Evolutionary conservation across 2,329 filamentous ascomycete genomes (phyloP).

Genomic region (Juglanconis sp.): DNA sequence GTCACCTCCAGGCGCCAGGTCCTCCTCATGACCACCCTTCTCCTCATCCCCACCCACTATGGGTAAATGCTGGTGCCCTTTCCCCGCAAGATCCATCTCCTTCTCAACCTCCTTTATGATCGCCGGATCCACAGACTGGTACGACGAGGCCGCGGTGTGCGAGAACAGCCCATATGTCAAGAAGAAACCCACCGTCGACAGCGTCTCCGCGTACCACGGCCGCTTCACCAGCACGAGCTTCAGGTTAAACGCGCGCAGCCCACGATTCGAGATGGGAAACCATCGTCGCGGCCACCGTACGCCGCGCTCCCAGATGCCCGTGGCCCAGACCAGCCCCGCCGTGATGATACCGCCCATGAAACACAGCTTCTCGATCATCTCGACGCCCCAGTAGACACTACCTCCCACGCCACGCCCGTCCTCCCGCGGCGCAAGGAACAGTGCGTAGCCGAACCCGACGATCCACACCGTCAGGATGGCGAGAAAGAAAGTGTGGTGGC

Average conservation of each 20-base stretch:
- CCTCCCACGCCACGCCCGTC: slow-evolving; percentile 89
- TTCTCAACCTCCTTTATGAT: slow-evolving; percentile 59
- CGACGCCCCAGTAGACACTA: slow-evolving; percentile 93
- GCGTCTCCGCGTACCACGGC: slow-evolving; percentile 74
- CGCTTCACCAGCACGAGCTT: slow-evolving; percentile 89
- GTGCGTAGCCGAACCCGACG: slow-evolving; percentile 77
- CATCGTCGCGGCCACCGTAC: slow-evolving; percentile 91
- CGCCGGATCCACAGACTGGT: slow-evolving; percentile 71
- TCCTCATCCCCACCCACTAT: slow-evolving; percentile 52
- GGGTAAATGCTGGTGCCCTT: slow-evolving; percentile 37
- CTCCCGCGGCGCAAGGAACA: slow-evolving; percentile 94
- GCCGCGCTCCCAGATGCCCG: slow-evolving; percentile 93
- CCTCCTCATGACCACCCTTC: slow-evolving; percentile 74
- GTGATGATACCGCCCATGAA: slow-evolving; percentile 90
- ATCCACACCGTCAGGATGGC: slow-evolving; percentile 78
- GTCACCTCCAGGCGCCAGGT: slow-evolving; percentile 84
- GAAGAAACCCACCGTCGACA: slow-evolving; percentile 71
- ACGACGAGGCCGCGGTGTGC: slow-evolving; percentile 64
- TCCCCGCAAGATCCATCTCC: slow-evolving; percentile 47
- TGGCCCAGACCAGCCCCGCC: slow-evolving; percentile 83
- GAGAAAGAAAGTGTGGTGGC: slow-evolving; percentile 92
- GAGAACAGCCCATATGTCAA: slow-evolving; percentile 74
- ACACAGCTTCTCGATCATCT: slow-evolving; percentile 84
- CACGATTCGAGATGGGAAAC: slow-evolving; percentile 85
- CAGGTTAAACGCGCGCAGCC: slow-evolving; percentile 87